Evolutionary conservation across 352 stramenopile genomes (phyloP), one percentile per base, ranked within the genome.

Genomic region (Globisporangium middletonii): DNA sequence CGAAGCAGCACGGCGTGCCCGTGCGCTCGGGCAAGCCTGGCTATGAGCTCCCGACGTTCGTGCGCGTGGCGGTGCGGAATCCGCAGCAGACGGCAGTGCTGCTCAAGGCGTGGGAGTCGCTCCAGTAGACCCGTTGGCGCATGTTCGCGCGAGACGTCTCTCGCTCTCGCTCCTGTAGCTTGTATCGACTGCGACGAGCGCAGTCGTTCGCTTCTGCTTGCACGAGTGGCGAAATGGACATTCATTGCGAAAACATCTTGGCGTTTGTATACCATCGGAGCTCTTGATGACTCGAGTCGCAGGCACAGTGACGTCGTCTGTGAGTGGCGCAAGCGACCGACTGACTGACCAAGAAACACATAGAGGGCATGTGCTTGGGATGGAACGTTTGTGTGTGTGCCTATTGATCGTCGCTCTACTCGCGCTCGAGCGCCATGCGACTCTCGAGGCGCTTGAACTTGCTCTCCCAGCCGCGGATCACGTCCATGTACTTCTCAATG

Each of bases 11-110:
- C 61, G 88, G 88, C 43, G 85, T 95, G 26, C 88, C 88, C 13
- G 81, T 96, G 57, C 86, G 87, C 61, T 92, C 79, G 46, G 87
- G 86, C 47, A 88, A 88, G 55, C 88, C 88, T 4, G 88, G 88
- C 33, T 96, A 96, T 72, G 87, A 95, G 55, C 72, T 95, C 38
- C 86, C 86, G 12, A 91, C 84, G 26, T 95, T 76, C 54, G 68
- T 95, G 45, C 80, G 88, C 58, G 78, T 92, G n/a, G 88, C 88
- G 8, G 88, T 96, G 30, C 86, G 88, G 57, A 74, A 70, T 59
- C 72, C 75, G 18, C 69, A 89, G 53, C 74, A 88, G 58, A 88
- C 75, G n/a, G 73, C 63, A 15, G 74, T 88, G 60, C 68, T 93
- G 55, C 70, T 91, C 38, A 70, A 88, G 60, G 83, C 83, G n/a